These are phyloP conservation scores for Paramarasmius palmivorus DNA, from an alignment of 1,284 basidiomycete genomes.

Conservation along the genomic window DNA sequence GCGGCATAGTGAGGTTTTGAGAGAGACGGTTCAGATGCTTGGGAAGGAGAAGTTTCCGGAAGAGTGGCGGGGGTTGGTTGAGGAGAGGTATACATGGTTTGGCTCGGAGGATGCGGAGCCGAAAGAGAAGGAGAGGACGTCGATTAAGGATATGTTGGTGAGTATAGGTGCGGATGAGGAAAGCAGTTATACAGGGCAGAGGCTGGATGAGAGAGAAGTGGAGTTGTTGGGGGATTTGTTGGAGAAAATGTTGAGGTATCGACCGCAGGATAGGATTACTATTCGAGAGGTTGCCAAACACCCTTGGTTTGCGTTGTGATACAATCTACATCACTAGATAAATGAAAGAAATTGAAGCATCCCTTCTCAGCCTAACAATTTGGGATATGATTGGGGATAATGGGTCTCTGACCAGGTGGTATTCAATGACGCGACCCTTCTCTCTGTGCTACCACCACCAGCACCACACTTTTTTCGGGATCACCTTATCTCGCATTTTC, in stretches of 20 bases:
- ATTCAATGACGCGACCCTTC: too few species aligned
- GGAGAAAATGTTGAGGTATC: slow-evolving; percentile 38
- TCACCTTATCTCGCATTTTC: too few species aligned
- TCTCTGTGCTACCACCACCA: too few species aligned
- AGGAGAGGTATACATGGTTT: slow-evolving; percentile 28
- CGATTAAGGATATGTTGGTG: slow-evolving; percentile 29
- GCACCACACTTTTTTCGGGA: too few species aligned
- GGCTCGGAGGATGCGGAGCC: slow-evolving; percentile 32
- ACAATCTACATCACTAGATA: too few species aligned
- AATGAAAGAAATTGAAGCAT: too few species aligned
- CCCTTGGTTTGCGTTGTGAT: too few species aligned
- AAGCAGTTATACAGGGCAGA: slow-evolving; percentile 18
- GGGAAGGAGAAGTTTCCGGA: slow-evolving; percentile 34
- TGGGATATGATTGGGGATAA: too few species aligned
- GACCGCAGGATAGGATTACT: slow-evolving; percentile 37
- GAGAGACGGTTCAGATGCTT: slow-evolving; percentile 31
- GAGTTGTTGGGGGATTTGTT: slow-evolving; percentile 35
- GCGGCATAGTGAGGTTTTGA: slow-evolving; percentile 26
- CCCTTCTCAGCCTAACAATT: too few species aligned
- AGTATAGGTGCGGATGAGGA: slow-evolving; percentile 29
- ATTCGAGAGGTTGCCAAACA: slow-evolving; percentile 34
- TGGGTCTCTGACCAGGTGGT: too few species aligned
- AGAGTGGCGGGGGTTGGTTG: slow-evolving; percentile 35
- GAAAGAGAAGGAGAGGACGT: slow-evolving; percentile 25
- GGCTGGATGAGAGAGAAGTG: slow-evolving; percentile 31